Evolutionary conservation across 352 stramenopile species (phyloP).

Genomic region (Blastocystis hominis): DNA sequence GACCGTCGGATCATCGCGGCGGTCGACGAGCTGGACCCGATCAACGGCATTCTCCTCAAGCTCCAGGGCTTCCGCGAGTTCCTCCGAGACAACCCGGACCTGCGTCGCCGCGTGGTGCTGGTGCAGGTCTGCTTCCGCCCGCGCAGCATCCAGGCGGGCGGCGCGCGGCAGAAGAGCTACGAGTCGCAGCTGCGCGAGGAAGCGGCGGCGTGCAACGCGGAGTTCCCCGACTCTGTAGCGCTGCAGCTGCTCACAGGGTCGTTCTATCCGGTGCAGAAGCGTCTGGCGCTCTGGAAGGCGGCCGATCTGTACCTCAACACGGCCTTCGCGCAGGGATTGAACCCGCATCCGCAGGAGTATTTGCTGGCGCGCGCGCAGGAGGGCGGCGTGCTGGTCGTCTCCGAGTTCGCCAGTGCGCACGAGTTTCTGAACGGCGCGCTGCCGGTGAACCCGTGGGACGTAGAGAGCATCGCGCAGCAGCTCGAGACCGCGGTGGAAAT

Average conservation of each 20-base stretch:
- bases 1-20: neutral
- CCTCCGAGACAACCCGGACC: neutral
- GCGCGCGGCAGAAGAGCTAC: neutral
- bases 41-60: slow-evolving; percentile 36
- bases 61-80: slow-evolving; percentile 43
- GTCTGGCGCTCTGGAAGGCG: slow-evolving; percentile 43
- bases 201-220: neutral
- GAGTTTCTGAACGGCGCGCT: slow-evolving; percentile 57
- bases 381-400: slow-evolving; percentile 40
- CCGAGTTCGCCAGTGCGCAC: slow-evolving; percentile 47
- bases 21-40: slow-evolving; percentile 47
- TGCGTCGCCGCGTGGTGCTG: neutral
- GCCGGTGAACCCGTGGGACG: slow-evolving; percentile 49
- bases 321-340: slow-evolving; percentile 22
- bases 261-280: slow-evolving; percentile 17
- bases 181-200: neutral
- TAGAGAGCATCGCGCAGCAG: slow-evolving; percentile 4
- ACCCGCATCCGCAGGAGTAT: slow-evolving; percentile 52
- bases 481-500: slow-evolving; percentile 46
- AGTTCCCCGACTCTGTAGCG: slow-evolving; percentile 1
- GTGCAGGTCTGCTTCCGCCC: slow-evolving; percentile 41
- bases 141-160: neutral
- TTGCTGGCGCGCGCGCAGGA: slow-evolving; percentile 13
- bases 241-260: slow-evolving; percentile 45
- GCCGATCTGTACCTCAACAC: slow-evolving; percentile 50